Evolutionary conservation across 371 early-diverging fungal genomes (phyloP).

Genomic region (Lichtheimia corymbifera): DNA sequence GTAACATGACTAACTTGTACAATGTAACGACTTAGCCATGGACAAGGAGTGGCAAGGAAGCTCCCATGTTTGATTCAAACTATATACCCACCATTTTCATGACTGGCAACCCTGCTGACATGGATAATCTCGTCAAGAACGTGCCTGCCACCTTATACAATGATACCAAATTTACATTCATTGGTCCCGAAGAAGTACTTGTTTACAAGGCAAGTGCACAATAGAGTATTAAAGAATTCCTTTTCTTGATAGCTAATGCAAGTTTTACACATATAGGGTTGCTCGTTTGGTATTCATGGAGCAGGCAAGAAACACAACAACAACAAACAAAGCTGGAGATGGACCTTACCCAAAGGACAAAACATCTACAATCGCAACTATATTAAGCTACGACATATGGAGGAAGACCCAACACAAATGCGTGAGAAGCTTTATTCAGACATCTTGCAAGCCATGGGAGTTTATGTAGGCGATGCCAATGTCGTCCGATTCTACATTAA

Average conservation of each 20-base stretch:
- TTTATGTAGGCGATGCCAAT: constrained; percentile 54
- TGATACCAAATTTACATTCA: constrained; percentile 38
- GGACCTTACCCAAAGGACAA: constrained; percentile 33
- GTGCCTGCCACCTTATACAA: constrained; percentile 23
- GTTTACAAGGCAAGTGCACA: constrained; percentile 28
- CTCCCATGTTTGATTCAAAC: constrained; percentile 52
- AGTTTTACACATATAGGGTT: constrained; percentile 16
- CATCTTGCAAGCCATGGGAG: constrained; percentile 51
- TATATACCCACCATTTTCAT: constrained; percentile 58
- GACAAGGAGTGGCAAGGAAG: constrained; percentile 40
- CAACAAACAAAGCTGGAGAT: constrained; percentile 59
- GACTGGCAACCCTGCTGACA: constrained; percentile 26
- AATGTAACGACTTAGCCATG: constrained; percentile 28
- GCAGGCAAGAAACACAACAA: constrained; percentile 59
- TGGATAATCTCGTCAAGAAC: constrained; percentile 36
- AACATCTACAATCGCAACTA: constrained; percentile 43
- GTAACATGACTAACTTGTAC: constrained; percentile 19
- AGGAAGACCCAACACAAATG: constrained; percentile 64
- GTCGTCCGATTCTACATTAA: constrained; percentile 58
- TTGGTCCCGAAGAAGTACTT: constrained; percentile 51
- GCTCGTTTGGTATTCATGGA: constrained; percentile 51
- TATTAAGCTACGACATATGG: constrained; percentile 60
- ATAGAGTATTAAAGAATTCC: not conserved
- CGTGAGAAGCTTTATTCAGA: constrained; percentile 64
- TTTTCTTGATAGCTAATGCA: not conserved